Percentiles rank a stretch among this genome's conserved stretches.
These are phyloP conservation scores for Rhizopus sp. DNA, from an alignment of 371 early-diverging fungal genomes.

Conservation along the genomic window DNA sequence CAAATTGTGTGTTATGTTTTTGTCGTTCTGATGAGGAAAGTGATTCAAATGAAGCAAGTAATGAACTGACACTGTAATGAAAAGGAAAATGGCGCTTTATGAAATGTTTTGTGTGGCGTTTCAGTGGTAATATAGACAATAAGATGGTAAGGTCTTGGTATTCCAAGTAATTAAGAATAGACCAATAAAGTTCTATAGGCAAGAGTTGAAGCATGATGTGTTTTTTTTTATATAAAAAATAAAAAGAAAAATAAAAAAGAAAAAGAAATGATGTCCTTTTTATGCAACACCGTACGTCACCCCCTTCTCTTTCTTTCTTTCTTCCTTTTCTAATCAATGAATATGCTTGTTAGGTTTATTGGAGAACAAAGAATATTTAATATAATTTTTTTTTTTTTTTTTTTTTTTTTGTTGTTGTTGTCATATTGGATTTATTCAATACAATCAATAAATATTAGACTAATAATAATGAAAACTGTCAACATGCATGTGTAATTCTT, in stretches of 20 bases:
- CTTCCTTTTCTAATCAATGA: too few relatives aligned
- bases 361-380: too few relatives aligned
- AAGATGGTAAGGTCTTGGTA: constrained; percentile 36
- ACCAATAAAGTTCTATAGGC: constrained; percentile 42
- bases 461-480: too few relatives aligned
- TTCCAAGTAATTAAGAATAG: constrained; percentile 25
- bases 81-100: constrained; percentile 34
- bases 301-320: background rate
- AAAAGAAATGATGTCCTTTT: constrained; percentile 1
- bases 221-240: background rate
- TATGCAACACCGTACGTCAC: constrained; percentile 3
- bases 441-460: too few relatives aligned
- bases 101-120: constrained; percentile 19
- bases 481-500: too few relatives aligned
- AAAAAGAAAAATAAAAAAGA: background rate
- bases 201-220: constrained; percentile 27
- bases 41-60: constrained; percentile 33
- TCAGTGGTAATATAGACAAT: constrained; percentile 9
- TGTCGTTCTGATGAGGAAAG: constrained; percentile 25
- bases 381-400: too few relatives aligned
- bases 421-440: too few relatives aligned
- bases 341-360: too few relatives aligned
- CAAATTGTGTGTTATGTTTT: constrained; percentile 22
- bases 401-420: too few relatives aligned
- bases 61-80: constrained; percentile 27